Percentiles rank a stretch among this genome's conserved stretches.
These are phyloP conservation scores for Ehretia macrophylla DNA, from an alignment of 257 asterid genomes.

Conservation along the genomic window DNA sequence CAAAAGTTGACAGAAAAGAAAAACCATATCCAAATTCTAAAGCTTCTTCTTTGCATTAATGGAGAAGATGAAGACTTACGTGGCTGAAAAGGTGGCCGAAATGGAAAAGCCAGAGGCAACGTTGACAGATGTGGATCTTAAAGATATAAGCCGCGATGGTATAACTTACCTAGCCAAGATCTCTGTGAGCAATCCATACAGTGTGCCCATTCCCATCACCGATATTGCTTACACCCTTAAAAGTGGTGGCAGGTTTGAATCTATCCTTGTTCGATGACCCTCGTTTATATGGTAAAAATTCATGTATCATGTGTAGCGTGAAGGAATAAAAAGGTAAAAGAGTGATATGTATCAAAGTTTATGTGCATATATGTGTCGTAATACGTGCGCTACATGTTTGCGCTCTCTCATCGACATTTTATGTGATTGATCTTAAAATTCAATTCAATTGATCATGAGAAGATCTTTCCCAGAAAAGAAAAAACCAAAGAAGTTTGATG, in stretches of 20 bases:
- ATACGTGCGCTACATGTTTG: no score
- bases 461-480: no score
- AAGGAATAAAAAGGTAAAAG: neutral
- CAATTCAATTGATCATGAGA: no score
- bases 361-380: no score
- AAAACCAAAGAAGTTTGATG: no score
- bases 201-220: slow-evolving; percentile 57
- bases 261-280: no score
- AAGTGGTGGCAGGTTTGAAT: slow-evolving; percentile 46
- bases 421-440: no score
- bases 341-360: neutral
- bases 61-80: slow-evolving; percentile 58
- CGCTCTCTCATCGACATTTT: no score
- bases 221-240: slow-evolving; percentile 59
- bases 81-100: slow-evolving; percentile 39
- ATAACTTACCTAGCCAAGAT: slow-evolving; percentile 54
- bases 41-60: slow-evolving; percentile 11
- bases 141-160: slow-evolving; percentile 43
- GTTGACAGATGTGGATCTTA: slow-evolving; percentile 66
- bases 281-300: neutral
- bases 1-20: no score
- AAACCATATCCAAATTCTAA: no score
- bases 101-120: slow-evolving; percentile 66
- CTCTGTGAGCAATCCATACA: slow-evolving; percentile 54
- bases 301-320: neutral